Evolutionary conservation across 805 yeast species (phyloP), one percentile per base, ranked within the genome.

Genomic region (Suhomyces pyralidae): DNA sequence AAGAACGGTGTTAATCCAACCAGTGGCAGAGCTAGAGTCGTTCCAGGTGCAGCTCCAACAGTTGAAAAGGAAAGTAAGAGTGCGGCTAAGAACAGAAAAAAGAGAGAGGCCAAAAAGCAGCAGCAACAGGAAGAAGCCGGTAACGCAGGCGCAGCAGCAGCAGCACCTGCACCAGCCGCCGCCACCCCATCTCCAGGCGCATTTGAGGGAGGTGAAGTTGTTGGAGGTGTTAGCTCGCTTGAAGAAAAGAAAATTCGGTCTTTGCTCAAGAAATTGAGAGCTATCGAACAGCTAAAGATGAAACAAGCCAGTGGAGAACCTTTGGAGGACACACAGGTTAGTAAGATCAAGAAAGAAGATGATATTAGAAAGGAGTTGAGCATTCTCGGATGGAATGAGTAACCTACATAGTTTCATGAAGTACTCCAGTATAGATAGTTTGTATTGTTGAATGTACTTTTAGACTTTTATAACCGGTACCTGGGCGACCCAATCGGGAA

Each of bases 211-310:
- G 78, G 80, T 10, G 61, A 75, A 46, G 81, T 82, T 38, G 76
- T 79, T 53, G 88, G 88, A 24, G 89, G 87, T 43, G 82, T 82
- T 22, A 77, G 76, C 36, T 82, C 89, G 9, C 78, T 89, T 40
- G 97, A 93, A 70, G 98, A 93, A 62, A 94, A 92, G 79, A 91
- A 92, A 72, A 85, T 90, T 58, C 82, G 99, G 68, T 84, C 94
- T 30, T 79, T 94, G 67, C 80, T 92, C 70, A 94, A 94, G 76
- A 94, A 94, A 73, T 80, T 93, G 57, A 82, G 98, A 65, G 97
- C 99, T n/a, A 94, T 94, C 61, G 96, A 92, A 69, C 84, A 84
- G 50, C 80, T 94, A 63, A 92, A 92, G 71, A 81, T 82, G 77
- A 89, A 93, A 68, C 91, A 89, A 72, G 88, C 86, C 7, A 77